These are phyloP conservation scores for Erythrophleum ivorense DNA, from an alignment of 331 rosid genomes.

Conservation along the genomic window DNA sequence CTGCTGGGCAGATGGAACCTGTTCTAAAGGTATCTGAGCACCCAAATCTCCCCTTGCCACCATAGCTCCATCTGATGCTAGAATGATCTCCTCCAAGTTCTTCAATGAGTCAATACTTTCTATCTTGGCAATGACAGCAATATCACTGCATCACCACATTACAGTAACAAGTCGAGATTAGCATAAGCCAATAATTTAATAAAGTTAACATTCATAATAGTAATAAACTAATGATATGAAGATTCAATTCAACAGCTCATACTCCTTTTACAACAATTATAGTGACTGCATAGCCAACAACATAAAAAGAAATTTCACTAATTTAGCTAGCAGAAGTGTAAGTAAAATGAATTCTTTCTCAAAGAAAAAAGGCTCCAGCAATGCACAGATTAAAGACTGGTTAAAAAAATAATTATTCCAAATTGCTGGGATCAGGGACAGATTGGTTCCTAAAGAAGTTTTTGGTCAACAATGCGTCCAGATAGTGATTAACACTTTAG, in stretches of 20 bases:
- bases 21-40: constrained; percentile 98
- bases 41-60: constrained; percentile 99
- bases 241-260: constrained; percentile 5
- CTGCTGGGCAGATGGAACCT: constrained; percentile 96
- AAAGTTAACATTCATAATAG: constrained; percentile 6
- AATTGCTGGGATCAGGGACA: constrained; percentile 1
- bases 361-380: not conserved
- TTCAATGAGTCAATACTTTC: constrained; percentile 95
- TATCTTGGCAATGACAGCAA: constrained; percentile 86
- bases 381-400: not conserved
- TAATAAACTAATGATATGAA: constrained; percentile 3
- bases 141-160: constrained; percentile 65
- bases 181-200: not conserved
- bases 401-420: not conserved
- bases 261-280: not conserved
- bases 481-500: not conserved
- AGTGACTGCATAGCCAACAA: not conserved
- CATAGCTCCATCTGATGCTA: constrained; percentile 97
- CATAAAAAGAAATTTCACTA: not conserved
- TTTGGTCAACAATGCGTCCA: not conserved
- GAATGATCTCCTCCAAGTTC: constrained; percentile 94
- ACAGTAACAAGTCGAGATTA: constrained; percentile 14
- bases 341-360: not conserved
- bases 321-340: not conserved
- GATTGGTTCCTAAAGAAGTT: not conserved